phyloP scores from a whole-genome alignment of 805 yeast genomes.

The Tetrapisispora arboricola region DNA sequence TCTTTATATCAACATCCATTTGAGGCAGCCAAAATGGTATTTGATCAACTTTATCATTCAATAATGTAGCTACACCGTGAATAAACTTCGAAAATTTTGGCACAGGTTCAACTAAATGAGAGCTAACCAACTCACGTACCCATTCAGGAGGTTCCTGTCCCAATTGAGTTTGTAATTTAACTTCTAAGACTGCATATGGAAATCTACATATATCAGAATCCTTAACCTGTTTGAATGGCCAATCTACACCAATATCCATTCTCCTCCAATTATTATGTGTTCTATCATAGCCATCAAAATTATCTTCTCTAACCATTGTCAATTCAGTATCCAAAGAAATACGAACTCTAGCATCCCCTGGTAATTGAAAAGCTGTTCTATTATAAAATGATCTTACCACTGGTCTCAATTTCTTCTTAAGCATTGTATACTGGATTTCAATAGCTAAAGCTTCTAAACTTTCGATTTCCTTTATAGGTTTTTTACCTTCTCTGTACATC shows the following conservation, averaged over 20 bases:
- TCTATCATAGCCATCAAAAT: slow-evolving; percentile 86
- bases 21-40: slow-evolving; percentile 98
- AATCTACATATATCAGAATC: slow-evolving; percentile 82
- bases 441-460: slow-evolving; percentile 83
- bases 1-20: slow-evolving; percentile 90
- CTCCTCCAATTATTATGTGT: slow-evolving; percentile 95
- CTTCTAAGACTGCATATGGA: slow-evolving; percentile 97
- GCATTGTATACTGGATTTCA: slow-evolving; percentile 84
- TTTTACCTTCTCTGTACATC: slow-evolving; percentile 86
- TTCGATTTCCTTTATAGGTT: slow-evolving; percentile 78
- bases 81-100: slow-evolving; percentile 96
- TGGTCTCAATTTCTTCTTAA: slow-evolving; percentile 80
- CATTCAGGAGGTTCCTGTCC: slow-evolving; percentile 99
- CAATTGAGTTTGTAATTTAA: slow-evolving; percentile 90
- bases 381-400: slow-evolving; percentile 93
- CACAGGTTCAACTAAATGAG: slow-evolving; percentile 94
- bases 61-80: slow-evolving; percentile 88
- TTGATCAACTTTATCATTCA: slow-evolving; percentile 71
- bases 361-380: slow-evolving; percentile 97
- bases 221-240: slow-evolving; percentile 81
- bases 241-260: slow-evolving; percentile 96
- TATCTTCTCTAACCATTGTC: slow-evolving; percentile 95
- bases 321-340: slow-evolving; percentile 95
- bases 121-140: slow-evolving; percentile 85
- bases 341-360: slow-evolving; percentile 98